Percentiles rank a stretch among this genome's conserved stretches.
phyloP scores from a whole-genome alignment of 2,329 filamentous ascomycete species.

The Karstenula rhodostoma region DNA sequence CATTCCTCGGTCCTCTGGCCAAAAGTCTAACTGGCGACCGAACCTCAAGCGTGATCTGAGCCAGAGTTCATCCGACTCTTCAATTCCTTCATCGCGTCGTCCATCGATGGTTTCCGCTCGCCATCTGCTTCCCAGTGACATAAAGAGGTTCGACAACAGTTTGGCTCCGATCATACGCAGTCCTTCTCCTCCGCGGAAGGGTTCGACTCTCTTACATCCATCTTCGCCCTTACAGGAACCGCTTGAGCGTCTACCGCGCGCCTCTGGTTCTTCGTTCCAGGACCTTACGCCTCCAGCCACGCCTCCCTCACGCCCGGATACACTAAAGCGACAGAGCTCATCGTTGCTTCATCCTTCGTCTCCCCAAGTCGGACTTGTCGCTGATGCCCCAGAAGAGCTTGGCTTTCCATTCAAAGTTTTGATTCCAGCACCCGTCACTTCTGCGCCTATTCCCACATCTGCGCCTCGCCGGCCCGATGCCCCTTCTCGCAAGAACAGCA shows the following conservation, averaged over 20 bases:
- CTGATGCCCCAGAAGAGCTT: background rate
- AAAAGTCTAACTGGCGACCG: slow-evolving; percentile 33
- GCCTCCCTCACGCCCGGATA: slow-evolving; percentile 12
- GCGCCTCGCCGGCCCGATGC: slow-evolving; percentile 6
- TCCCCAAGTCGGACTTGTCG: background rate
- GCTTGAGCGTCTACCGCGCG: slow-evolving; percentile 1
- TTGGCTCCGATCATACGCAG: slow-evolving; percentile 20
- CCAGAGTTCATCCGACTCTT: slow-evolving; percentile 11
- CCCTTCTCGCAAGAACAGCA: slow-evolving; percentile 19
- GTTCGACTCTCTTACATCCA: slow-evolving; percentile 34
- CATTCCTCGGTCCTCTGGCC: slow-evolving; percentile 22
- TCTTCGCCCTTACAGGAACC: slow-evolving; percentile 24
- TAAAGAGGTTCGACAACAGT: slow-evolving; percentile 14
- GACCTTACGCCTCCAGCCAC: slow-evolving; percentile 19
- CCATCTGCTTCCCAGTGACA: slow-evolving; percentile 12
- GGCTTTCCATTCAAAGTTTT: slow-evolving; percentile 14
- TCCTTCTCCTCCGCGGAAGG: slow-evolving; percentile 16
- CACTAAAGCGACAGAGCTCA: slow-evolving; percentile 16
- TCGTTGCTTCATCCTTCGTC: slow-evolving; percentile 24
- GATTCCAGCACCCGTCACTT: slow-evolving; percentile 9
- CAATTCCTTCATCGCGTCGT: slow-evolving; percentile 7
- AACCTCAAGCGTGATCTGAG: slow-evolving; percentile 34
- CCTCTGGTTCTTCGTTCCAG: background rate
- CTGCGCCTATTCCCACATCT: slow-evolving; percentile 3
- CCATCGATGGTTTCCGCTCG: slow-evolving; percentile 24